A percentile compares a stretch with the other conserved stretches of the same genome.
These are phyloP conservation scores for Picochlorum sp. DNA, from an alignment of 139 green algal species.

Conservation along the genomic window DNA sequence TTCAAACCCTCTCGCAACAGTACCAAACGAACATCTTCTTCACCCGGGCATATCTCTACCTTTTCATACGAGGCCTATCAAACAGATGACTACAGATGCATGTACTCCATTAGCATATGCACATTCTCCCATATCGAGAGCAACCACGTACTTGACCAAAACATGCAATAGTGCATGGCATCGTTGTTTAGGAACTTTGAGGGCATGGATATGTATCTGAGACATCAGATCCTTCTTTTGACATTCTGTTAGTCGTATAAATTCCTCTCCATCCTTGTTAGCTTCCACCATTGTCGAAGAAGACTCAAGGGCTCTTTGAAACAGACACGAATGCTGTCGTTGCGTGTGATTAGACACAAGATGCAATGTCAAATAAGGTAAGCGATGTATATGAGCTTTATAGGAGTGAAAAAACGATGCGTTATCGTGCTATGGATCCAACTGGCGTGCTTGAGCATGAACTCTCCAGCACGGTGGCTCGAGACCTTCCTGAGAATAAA, in stretches of 20 bases:
- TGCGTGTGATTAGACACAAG: too few relatives aligned
- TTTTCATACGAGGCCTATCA: background rate
- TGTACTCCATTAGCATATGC: background rate
- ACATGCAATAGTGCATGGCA: background rate
- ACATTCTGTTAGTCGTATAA: background rate
- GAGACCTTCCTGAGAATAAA: too few relatives aligned
- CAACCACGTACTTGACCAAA: background rate
- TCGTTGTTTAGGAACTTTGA: background rate
- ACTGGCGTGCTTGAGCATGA: too few relatives aligned
- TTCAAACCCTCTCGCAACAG: constrained; percentile 1
- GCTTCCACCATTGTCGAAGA: too few relatives aligned
- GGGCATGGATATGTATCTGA: background rate
- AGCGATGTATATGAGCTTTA: too few relatives aligned
- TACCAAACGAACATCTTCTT: background rate
- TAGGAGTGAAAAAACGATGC: too few relatives aligned
- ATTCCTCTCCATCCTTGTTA: background rate
- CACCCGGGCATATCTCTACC: background rate
- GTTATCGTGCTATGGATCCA: too few relatives aligned
- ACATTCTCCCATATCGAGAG: background rate
- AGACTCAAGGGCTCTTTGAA: too few relatives aligned
- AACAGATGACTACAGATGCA: background rate
- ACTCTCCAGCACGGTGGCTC: too few relatives aligned
- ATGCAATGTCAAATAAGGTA: too few relatives aligned
- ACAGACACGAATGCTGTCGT: too few relatives aligned
- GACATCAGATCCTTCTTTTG: background rate